phyloP scores from a whole-genome alignment of 164 flowering plant genomes.

The Macadamia tetraphylla region DNA sequence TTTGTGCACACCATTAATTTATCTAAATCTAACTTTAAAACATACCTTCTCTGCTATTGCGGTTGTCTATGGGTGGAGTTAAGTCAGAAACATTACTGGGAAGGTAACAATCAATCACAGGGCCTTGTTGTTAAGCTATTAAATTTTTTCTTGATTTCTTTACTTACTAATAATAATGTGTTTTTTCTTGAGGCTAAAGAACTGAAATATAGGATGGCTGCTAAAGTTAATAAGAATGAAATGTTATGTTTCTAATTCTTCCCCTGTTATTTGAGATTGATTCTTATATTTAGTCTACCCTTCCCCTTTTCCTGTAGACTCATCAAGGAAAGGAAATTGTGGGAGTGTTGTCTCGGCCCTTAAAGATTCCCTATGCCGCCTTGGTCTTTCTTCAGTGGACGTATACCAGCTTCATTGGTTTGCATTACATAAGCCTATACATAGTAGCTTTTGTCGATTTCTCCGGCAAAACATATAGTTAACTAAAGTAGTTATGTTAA shows the following conservation, averaged over 20 bases:
- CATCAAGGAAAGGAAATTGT: constrained; percentile 77
- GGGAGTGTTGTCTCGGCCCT: constrained; percentile 78
- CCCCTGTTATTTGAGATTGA: not conserved
- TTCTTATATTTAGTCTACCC: not conserved
- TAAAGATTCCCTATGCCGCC: constrained; percentile 76
- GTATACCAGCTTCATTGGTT: constrained; percentile 98
- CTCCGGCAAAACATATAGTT: constrained; percentile 6
- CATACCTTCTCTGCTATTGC: constrained; percentile 12
- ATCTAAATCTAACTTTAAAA: not conserved
- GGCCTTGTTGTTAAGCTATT: not conserved
- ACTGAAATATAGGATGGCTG: not conserved
- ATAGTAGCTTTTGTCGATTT: not conserved
- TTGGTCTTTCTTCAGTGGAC: constrained; percentile 79
- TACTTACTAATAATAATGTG: not conserved
- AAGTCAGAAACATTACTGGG: constrained; percentile 90
- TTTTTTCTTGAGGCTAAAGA: not conserved
- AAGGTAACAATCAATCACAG: constrained; percentile 41
- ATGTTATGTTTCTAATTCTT: not conserved
- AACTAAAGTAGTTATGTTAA: constrained; percentile 8
- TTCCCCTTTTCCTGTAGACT: constrained; percentile 36
- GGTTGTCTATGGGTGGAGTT: constrained; percentile 76
- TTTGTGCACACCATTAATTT: not conserved
- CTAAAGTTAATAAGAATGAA: too few relatives aligned
- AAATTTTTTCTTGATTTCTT: not conserved
- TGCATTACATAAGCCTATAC: constrained; percentile 13